A percentile compares a stretch with the other conserved stretches of the same genome.
These are phyloP conservation scores for Cryptococcus depauperatus DNA, from an alignment of 1,284 basidiomycete species.

Conservation along the genomic window DNA sequence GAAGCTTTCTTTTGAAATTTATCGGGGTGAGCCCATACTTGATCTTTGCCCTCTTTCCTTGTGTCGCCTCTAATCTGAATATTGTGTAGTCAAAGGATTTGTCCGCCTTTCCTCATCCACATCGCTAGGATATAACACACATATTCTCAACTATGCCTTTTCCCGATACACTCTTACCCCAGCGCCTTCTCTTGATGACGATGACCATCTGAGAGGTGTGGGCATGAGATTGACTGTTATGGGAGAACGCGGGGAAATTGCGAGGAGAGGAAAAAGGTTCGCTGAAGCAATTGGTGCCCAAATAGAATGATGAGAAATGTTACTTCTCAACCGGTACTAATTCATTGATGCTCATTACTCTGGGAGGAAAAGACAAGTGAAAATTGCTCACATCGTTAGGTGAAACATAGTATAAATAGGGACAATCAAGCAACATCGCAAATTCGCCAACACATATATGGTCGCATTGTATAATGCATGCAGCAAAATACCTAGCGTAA, in stretches of 20 bases:
- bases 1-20: conserved; percentile 47
- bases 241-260: conserved; percentile 76
- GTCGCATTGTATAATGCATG: too few species aligned
- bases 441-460: too few species aligned
- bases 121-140: conserved; percentile 36
- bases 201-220: conserved; percentile 38
- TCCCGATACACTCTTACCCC: conserved; percentile 64
- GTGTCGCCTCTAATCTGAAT: too few species aligned
- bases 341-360: too few species aligned
- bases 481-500: too few species aligned
- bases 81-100: conserved; percentile 64
- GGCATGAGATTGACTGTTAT: conserved; percentile 65
- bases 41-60: not conserved
- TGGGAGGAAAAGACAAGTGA: too few species aligned
- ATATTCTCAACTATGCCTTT: conserved; percentile 85
- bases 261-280: conserved; percentile 53
- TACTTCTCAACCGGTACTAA: too few species aligned
- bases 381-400: too few species aligned
- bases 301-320: conserved; percentile 7
- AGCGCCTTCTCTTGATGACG: conserved; percentile 41
- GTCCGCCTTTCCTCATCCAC: conserved; percentile 49
- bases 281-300: conserved; percentile 48
- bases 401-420: too few species aligned
- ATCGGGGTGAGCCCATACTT: conserved; percentile 31
- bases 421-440: too few species aligned